A percentile compares a stretch with the other conserved stretches of the same genome.
These are phyloP conservation scores for Amanita jacksonii DNA, from an alignment of 768 basidiomycete genomes.

Conservation along the genomic window DNA sequence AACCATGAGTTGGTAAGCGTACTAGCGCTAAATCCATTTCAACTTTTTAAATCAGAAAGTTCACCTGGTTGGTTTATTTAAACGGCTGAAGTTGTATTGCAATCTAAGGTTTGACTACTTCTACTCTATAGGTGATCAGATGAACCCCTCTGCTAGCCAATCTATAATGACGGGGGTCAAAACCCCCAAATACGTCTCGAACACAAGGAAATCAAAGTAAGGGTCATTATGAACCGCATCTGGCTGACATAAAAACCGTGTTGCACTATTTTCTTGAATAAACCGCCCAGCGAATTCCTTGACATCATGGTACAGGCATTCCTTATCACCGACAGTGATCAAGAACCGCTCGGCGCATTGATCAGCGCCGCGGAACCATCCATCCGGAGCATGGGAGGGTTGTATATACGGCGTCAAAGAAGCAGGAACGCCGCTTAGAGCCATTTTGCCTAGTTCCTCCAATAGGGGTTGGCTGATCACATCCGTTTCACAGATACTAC, in stretches of 20 bases:
- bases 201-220: constrained; percentile 21
- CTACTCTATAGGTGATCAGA: not conserved
- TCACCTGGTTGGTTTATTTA: too few species aligned
- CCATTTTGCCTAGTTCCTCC: constrained; percentile 10
- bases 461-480: constrained; percentile 12
- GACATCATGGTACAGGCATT: constrained; percentile 26
- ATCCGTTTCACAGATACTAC: constrained; percentile 19
- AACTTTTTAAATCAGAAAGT: too few species aligned
- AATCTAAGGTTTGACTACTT: too few species aligned
- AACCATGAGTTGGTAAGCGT: too few species aligned
- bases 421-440: constrained; percentile 15
- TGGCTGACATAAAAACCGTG: constrained; percentile 20
- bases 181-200: constrained; percentile 13
- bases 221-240: constrained; percentile 28
- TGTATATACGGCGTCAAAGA: constrained; percentile 20
- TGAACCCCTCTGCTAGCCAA: constrained; percentile 9
- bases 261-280: constrained; percentile 7
- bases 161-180: constrained; percentile 17
- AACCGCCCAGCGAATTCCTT: constrained; percentile 5
- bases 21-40: too few species aligned
- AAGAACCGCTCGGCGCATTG: constrained; percentile 21
- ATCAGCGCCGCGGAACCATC: constrained; percentile 23
- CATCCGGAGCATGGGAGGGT: constrained; percentile 18
- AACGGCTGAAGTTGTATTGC: too few species aligned
- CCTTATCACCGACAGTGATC: constrained; percentile 27